phyloP scores from a whole-genome alignment of 441 rosid genomes.

The Syzygium malaccense region DNA sequence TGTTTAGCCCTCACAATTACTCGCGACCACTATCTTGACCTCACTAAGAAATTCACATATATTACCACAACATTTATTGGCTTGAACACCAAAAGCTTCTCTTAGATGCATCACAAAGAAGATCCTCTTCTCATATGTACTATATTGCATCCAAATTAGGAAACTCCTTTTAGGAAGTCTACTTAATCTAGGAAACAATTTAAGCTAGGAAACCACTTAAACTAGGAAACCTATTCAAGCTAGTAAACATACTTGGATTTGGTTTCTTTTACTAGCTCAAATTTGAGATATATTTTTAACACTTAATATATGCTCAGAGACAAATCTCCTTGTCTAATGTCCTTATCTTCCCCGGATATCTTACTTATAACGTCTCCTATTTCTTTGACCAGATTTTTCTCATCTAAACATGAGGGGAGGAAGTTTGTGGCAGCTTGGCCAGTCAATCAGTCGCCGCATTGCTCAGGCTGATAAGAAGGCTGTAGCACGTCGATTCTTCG shows the following conservation, averaged over 20 bases:
- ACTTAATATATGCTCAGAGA: neutral
- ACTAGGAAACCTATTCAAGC: neutral
- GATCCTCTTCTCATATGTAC: neutral
- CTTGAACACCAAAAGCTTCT: neutral
- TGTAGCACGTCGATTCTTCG: conserved; percentile 51
- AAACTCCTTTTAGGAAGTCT: neutral
- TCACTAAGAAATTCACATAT: neutral
- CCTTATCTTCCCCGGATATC: neutral
- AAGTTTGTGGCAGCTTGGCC: conserved; percentile 91
- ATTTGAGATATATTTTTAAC: no score
- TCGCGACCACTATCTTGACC: neutral
- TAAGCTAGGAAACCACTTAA: neutral
- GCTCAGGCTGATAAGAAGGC: conserved; percentile 66
- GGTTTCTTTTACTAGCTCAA: no score
- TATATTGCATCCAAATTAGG: neutral
- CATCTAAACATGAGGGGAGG: conserved; percentile 73
- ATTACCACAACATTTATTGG: no score
- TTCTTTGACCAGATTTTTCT: conserved; percentile 16
- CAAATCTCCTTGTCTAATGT: neutral
- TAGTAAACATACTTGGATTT: neutral
- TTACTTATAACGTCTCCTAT: neutral
- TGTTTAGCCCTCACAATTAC: neutral
- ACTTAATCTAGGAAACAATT: neutral
- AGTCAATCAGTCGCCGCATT: conserved; percentile 75
- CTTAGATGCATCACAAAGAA: neutral